phyloP scores from a whole-genome alignment of 345 rosid genomes.

The Eucalyptus tenuipes region DNA sequence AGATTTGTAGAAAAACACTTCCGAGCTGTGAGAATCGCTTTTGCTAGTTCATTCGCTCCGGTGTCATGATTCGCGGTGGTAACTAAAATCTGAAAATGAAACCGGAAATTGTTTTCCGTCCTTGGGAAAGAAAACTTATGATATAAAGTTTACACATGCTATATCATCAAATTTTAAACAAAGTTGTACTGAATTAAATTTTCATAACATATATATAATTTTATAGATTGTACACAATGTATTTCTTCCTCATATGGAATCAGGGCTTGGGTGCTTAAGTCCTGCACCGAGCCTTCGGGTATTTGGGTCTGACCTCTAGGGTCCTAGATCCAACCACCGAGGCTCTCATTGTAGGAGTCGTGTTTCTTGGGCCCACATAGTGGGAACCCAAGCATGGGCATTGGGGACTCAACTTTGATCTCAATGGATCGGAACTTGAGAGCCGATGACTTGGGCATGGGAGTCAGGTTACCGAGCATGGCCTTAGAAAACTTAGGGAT shows the following conservation, averaged over 20 bases:
- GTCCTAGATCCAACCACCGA: accelerated
- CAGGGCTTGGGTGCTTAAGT: background rate
- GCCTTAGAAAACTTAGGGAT: background rate
- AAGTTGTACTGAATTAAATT: background rate
- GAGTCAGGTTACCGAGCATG: accelerated
- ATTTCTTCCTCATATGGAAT: background rate
- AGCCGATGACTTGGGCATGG: background rate
- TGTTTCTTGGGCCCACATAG: background rate
- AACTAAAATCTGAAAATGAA: background rate
- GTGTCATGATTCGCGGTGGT: background rate
- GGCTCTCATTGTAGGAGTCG: background rate
- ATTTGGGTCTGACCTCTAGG: background rate
- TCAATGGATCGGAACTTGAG: background rate
- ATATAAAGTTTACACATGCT: background rate
- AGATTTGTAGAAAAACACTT: background rate
- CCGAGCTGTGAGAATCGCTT: background rate
- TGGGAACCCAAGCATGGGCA: background rate
- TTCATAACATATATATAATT: background rate
- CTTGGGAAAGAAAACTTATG: background rate
- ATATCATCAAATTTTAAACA: background rate
- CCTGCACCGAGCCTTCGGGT: background rate
- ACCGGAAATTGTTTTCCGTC: background rate
- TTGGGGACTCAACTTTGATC: background rate
- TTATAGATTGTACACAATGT: background rate
- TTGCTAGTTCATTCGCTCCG: background rate